Base-by-base conservation (phyloP, 2,329 filamentous ascomycete genomes). In the Lasiodiplodia gonubiensis region DNA sequence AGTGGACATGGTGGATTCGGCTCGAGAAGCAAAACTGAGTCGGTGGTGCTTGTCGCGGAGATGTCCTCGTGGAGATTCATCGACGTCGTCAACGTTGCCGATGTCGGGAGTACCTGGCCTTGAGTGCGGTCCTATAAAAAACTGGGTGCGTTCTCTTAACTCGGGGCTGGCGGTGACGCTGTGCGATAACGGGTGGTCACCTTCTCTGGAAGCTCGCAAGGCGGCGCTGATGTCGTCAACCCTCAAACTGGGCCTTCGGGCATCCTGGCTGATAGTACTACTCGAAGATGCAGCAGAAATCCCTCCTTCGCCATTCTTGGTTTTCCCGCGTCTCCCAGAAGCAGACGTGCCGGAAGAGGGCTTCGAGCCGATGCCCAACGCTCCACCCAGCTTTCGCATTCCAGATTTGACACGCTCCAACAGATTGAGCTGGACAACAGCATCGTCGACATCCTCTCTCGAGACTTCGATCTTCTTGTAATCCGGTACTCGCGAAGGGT, bases 391-490 rank as follows among this genome's bases (percentile, higher is more conserved):
- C 68, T 82, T 84, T 70, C 89, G 86, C 68, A 96, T 86, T 48
- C 89, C 92, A 14, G 92, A 96, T 55, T 89, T 88, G 60, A 95
- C 91, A 39, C 93, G 90, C 75, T 97, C 92, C 23, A 98, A 85
- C 70, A 97, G 89, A 8, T 91, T 94, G 61, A 97, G 88, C 42
- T 94, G 94, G 18, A 97, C 90, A 66, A 99, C 95, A 67, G 95
- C 95, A 66, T 89, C 88, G 54, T 93, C 94, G 74, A 99, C 89
- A 79, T 99, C 95, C 74, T 97, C 89, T 71, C 92, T 93, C 68
- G 97, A 94, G 57, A 98, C 92, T 77, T 97, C 90, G 73, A 99
- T 98, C 79, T 89, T 93, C 76, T 91, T 89, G 71, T 93, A 93
- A 67, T 92, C 88, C 37, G 89, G 90, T 68, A 90, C 90, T 42